Percentiles rank a stretch among this genome's conserved stretches.
Conservation (phyloP, 768 basidiomycete species). For the Fistulinella prunicolor region DNA sequence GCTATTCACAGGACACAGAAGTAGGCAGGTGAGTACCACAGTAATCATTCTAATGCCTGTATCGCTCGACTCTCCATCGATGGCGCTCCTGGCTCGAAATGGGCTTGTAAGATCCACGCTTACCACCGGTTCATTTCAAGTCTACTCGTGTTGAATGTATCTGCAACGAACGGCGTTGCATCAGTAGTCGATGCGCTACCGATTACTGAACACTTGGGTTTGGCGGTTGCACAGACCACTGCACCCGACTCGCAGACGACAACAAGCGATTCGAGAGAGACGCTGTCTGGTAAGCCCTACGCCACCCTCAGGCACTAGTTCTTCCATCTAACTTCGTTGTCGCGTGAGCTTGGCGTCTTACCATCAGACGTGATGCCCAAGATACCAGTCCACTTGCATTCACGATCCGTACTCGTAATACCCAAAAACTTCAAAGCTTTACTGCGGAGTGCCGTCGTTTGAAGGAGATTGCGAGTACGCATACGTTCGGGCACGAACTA, state of each 20-base stretch:
- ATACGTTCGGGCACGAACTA: not conserved
- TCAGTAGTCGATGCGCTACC: conserved; percentile 35
- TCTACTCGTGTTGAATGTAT: conserved; percentile 15
- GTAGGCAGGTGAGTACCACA: conserved; percentile 49
- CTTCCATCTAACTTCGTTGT: not conserved
- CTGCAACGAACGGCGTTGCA: not conserved
- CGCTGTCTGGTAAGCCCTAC: conserved; percentile 37
- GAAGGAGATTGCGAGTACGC: conserved; percentile 48
- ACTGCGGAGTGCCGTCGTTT: conserved; percentile 57
- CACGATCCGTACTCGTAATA: conserved; percentile 41
- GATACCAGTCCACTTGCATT: conserved; percentile 43
- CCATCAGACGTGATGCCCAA: conserved; percentile 42
- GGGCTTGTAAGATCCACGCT: too few relatives aligned
- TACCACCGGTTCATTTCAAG: conserved; percentile 7
- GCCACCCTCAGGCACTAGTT: not conserved
- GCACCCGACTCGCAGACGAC: conserved; percentile 34
- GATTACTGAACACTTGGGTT: conserved; percentile 50
- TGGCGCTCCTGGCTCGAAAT: too few relatives aligned
- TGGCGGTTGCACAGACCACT: conserved; percentile 56
- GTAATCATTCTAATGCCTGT: not conserved
- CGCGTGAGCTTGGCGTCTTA: conserved; percentile 50
- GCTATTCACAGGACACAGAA: conserved; percentile 41
- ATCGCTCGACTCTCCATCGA: not conserved
- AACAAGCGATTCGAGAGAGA: conserved; percentile 29
- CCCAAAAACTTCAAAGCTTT: conserved; percentile 44